Evolutionary conservation across 768 basidiomycete genomes (phyloP).

Genomic region (Mycena haematopus): DNA sequence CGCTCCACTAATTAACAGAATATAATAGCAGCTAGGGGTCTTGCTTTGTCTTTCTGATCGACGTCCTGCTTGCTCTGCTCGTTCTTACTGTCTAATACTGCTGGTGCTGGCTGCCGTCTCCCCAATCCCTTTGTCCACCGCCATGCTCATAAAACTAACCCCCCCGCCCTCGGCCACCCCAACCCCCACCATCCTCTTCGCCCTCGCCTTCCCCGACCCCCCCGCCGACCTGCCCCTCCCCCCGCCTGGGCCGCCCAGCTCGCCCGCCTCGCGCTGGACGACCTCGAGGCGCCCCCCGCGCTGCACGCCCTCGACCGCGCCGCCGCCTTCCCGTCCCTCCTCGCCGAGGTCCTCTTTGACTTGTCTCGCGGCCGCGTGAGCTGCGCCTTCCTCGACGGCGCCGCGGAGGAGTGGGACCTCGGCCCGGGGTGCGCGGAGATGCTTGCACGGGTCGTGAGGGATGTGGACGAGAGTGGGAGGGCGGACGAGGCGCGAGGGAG

Average conservation of each 20-base stretch:
- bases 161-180: conserved; percentile 50
- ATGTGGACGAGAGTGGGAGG: conserved; percentile 56
- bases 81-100: no score
- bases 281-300: conserved; percentile 50
- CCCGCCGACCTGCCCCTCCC: conserved; percentile 52
- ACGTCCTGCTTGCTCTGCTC: background rate
- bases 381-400: conserved; percentile 66
- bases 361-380: conserved; percentile 50
- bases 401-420: conserved; percentile 53
- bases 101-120: background rate
- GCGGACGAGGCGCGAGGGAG: conserved; percentile 45
- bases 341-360: conserved; percentile 70
- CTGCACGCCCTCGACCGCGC: conserved; percentile 56
- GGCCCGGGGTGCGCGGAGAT: conserved; percentile 46
- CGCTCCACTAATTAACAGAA: no score
- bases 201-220: conserved; percentile 54
- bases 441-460: conserved; percentile 57
- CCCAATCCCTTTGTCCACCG: no score
- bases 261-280: conserved; percentile 53
- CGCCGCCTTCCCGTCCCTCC: conserved; percentile 59
- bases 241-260: conserved; percentile 61
- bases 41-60: no score
- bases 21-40: no score
- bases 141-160: conserved; percentile 66
- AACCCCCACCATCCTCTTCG: conserved; percentile 61